A percentile compares a stretch with the other conserved stretches of the same genome.
Evolutionary conservation across 129 eudicot genomes (phyloP).

Genomic region (Chrysanthemum lavandulifolium): DNA sequence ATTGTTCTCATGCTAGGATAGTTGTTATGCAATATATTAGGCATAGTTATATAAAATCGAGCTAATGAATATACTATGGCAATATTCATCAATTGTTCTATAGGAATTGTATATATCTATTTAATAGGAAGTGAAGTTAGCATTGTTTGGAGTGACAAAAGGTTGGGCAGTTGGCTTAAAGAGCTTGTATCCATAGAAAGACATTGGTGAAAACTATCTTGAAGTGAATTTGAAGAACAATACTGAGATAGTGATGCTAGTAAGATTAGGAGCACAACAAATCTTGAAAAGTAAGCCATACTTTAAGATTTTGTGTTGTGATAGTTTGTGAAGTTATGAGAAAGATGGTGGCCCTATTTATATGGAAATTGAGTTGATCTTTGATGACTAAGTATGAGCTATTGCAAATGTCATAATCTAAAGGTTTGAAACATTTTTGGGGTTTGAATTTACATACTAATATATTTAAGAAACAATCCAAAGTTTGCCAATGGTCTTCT

Average conservation of each 20-base stretch:
- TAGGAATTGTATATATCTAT: no score
- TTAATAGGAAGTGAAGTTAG: constrained; percentile 16
- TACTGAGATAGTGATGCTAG: constrained; percentile 2
- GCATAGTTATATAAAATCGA: no score
- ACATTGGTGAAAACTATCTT: not conserved
- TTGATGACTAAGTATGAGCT: constrained; percentile 4
- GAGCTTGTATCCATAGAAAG: not conserved
- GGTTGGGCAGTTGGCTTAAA: constrained; percentile 12
- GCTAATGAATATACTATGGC: no score
- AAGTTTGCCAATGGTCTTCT: no score
- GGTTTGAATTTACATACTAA: no score
- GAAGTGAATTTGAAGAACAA: not conserved
- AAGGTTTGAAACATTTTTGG: no score
- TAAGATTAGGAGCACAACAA: not conserved
- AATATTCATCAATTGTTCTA: no score
- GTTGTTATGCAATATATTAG: no score
- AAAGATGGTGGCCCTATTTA: constrained; percentile 5
- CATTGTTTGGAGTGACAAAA: constrained; percentile 11
- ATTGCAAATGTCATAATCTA: constrained; percentile 17
- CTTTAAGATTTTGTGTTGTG: not conserved
- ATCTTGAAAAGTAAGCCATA: constrained; percentile 4
- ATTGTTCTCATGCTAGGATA: no score
- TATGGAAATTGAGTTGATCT: not conserved
- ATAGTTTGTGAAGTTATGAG: constrained; percentile 2
- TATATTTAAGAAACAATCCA: no score